phyloP scores from a whole-genome alignment of 2,329 filamentous ascomycete species.

The Pestalotiopsis sp. region DNA sequence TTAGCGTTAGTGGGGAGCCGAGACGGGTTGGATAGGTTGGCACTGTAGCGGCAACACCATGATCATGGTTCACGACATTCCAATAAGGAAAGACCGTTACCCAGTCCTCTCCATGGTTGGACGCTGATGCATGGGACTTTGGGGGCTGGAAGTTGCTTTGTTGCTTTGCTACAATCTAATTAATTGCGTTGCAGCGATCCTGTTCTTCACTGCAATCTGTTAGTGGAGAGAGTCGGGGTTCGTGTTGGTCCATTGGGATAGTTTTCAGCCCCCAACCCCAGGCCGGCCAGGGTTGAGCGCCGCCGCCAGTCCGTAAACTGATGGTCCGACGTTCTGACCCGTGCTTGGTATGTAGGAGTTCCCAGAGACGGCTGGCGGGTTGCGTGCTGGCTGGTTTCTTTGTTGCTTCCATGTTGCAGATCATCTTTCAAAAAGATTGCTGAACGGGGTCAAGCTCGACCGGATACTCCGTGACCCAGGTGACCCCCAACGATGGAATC shows the following conservation, averaged over 20 bases:
- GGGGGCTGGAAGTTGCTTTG: neutral
- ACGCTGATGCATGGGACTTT: neutral
- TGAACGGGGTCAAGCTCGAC: neutral
- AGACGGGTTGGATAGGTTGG: neutral
- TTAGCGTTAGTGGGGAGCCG: neutral
- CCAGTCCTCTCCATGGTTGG: neutral
- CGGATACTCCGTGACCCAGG: neutral
- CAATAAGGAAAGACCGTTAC: neutral
- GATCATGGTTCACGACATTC: neutral
- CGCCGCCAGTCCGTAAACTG: neutral
- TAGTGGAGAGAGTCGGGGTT: too few species aligned
- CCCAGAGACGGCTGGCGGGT: neutral
- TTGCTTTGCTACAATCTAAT: neutral
- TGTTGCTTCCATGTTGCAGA: neutral
- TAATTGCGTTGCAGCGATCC: too few species aligned
- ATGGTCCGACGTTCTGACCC: neutral
- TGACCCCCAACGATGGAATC: too few species aligned
- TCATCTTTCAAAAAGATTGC: neutral
- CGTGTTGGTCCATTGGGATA: neutral
- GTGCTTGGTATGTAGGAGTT: neutral
- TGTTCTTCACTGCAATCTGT: neutral
- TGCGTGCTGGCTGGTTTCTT: neutral
- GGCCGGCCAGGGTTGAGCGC: neutral
- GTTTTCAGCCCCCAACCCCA: neutral
- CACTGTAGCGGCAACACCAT: neutral